Evolutionary conservation across 495 filamentous ascomycete species (phyloP).

Genomic region (Chlorociboria aeruginascens): DNA sequence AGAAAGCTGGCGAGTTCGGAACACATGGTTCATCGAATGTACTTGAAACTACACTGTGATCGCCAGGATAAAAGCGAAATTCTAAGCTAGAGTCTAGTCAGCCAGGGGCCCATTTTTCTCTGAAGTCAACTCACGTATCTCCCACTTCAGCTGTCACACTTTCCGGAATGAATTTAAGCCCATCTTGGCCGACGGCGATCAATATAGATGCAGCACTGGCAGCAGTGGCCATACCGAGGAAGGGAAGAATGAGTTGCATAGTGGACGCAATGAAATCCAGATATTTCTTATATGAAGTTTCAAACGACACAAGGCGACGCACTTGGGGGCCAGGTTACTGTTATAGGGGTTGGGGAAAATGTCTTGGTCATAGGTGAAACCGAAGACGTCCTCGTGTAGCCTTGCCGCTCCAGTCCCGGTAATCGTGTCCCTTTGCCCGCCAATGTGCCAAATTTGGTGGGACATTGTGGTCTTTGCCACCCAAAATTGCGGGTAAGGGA

Average conservation of each 20-base stretch:
- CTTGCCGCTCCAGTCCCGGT: no score
- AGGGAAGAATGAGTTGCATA: not conserved
- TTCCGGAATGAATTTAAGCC: not conserved
- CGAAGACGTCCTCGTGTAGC: no score
- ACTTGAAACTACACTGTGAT: conserved; percentile 43
- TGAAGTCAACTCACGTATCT: not conserved
- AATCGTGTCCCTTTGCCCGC: no score
- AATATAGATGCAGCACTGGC: not conserved
- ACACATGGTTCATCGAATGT: conserved; percentile 42
- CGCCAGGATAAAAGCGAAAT: conserved; percentile 45
- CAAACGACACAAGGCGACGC: no score
- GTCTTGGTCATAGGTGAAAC: no score
- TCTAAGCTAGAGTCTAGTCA: conserved; percentile 1
- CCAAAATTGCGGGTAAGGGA: no score
- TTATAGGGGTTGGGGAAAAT: no score
- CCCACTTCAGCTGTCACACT: not conserved
- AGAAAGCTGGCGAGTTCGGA: conserved; percentile 18
- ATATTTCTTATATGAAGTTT: no score
- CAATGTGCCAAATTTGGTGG: no score
- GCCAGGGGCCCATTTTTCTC: not conserved
- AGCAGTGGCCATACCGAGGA: not conserved
- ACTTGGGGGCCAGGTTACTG: no score
- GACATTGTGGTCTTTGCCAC: no score
- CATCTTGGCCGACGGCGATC: not conserved
- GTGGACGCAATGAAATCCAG: not conserved